Evolutionary conservation across 192 early-diverging fungal species (phyloP), one percentile per base, ranked within the genome.

Genomic region (Coemansia sp.): DNA sequence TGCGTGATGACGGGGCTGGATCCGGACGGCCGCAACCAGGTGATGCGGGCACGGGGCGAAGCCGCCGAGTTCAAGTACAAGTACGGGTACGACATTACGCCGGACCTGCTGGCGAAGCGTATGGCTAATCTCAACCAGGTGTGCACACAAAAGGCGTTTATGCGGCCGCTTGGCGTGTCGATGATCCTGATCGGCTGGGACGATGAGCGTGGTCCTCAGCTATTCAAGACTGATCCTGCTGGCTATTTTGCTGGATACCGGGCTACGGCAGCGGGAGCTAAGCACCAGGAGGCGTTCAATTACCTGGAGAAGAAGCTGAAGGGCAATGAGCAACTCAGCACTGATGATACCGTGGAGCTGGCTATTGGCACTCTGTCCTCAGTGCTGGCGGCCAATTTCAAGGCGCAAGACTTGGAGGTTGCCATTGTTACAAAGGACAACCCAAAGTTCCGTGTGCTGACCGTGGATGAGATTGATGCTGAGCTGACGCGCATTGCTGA

Each of bases 31-130:
- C 86, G 95, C 56, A 88, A 91, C 65, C 95, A 97, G 74, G 95
- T 99, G 21, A 87, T 84, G 63, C 91, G 96, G 35, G 95, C 94
- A 28, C 91, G 94, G 21, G 86, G 88, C 71, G 96, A 99, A 82
- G 97, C 96, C 14, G 97, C 95, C 36, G 96, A 98, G 80, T 99
- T 92, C 87, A 86, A 91, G 23, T 99, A 99, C 87, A 99, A 99
- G 84, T 94, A 90, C 81, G 97, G 96, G 35, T 98, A 99, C 75
- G 93, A 97, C 42, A 98, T 99, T 59, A 91, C 95, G 33, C 85
- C 91, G 34, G 95, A 99, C 77, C 89, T 95, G 89, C 88, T 99
- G 56, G 97, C 97, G 50, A 97, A 97, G 83, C 90, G 95, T 60
- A 89, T 99, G 68, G 97, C 97, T 48, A 96, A 94, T 70, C 90